These are phyloP conservation scores for Lolium perenne DNA, from an alignment of 176 grass and related monocot genomes.

Conservation along the genomic window DNA sequence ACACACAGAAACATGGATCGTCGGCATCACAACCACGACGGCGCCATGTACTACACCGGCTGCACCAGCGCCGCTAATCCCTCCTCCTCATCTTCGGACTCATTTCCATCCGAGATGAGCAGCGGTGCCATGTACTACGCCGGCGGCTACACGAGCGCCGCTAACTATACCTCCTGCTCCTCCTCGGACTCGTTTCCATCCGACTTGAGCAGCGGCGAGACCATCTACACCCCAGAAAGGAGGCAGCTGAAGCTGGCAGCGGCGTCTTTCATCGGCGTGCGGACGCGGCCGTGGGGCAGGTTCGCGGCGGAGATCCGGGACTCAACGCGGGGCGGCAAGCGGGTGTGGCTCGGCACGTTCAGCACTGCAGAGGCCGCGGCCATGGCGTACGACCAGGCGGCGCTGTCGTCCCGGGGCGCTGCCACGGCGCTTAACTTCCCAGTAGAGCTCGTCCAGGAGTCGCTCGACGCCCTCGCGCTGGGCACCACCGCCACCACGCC, in stretches of 20 bases:
- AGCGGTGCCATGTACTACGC: neutral
- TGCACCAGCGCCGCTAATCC: neutral
- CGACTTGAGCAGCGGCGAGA: neutral
- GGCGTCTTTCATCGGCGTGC: neutral
- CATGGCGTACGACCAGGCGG: slow-evolving; percentile 3
- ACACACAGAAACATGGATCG: neutral
- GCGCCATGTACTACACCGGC: neutral
- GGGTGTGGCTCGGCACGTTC: slow-evolving; percentile 92
- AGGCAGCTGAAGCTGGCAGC: neutral
- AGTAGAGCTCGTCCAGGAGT: neutral
- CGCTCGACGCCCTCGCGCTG: neutral
- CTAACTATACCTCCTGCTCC: neutral
- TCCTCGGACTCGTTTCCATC: neutral
- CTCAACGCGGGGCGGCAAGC: slow-evolving; percentile 44
- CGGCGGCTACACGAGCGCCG: neutral
- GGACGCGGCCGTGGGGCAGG: neutral
- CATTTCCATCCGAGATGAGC: neutral
- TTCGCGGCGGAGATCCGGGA: slow-evolving; percentile 23
- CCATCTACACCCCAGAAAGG: neutral
- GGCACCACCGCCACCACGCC: neutral
- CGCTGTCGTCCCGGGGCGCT: neutral
- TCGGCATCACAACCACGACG: neutral
- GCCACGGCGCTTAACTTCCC: slow-evolving; percentile 24
- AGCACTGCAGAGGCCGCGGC: slow-evolving; percentile 77
- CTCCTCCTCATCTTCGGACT: neutral